Percentiles rank a stretch among this genome's conserved stretches.
phyloP scores from a whole-genome alignment of 495 filamentous ascomycete species.

The Aspergillus conjunctus region DNA sequence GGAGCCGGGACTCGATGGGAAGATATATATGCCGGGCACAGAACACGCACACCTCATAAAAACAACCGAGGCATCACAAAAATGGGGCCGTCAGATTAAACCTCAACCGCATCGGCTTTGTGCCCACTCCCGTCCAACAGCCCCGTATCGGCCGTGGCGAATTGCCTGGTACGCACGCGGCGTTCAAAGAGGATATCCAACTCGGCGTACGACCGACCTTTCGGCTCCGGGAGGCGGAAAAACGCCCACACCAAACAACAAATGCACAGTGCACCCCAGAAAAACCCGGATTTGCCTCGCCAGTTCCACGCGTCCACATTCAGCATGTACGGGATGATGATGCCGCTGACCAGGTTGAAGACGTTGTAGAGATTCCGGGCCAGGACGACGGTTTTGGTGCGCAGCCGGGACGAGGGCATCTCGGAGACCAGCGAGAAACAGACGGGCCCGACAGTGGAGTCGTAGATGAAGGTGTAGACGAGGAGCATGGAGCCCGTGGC shows the following conservation, averaged over 20 bases:
- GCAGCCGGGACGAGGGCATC: conserved; percentile 68
- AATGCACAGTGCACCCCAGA: conserved; percentile 75
- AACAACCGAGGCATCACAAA: no score
- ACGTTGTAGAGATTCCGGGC: conserved; percentile 73
- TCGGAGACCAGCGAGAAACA: conserved; percentile 79
- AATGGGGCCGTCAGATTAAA: no score
- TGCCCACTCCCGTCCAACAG: not conserved
- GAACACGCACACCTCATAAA: no score
- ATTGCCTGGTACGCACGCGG: not conserved
- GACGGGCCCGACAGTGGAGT: conserved; percentile 74
- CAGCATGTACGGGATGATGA: conserved; percentile 74
- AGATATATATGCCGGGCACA: no score
- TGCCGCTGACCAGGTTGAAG: conserved; percentile 64
- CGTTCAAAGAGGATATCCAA: conserved; percentile 71
- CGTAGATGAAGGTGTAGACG: conserved; percentile 71
- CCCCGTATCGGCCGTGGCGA: not conserved
- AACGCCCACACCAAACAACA: conserved; percentile 70
- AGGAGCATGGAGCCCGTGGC: conserved; percentile 72
- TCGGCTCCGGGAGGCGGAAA: conserved; percentile 73
- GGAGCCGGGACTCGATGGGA: no score
- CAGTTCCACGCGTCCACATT: conserved; percentile 75
- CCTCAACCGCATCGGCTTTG: not conserved
- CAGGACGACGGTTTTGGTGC: conserved; percentile 74
- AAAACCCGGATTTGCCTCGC: conserved; percentile 73
- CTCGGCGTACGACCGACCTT: conserved; percentile 70